Conservation (phyloP, 257 asterid species). For the Solanum lycopersicoides region DNA sequence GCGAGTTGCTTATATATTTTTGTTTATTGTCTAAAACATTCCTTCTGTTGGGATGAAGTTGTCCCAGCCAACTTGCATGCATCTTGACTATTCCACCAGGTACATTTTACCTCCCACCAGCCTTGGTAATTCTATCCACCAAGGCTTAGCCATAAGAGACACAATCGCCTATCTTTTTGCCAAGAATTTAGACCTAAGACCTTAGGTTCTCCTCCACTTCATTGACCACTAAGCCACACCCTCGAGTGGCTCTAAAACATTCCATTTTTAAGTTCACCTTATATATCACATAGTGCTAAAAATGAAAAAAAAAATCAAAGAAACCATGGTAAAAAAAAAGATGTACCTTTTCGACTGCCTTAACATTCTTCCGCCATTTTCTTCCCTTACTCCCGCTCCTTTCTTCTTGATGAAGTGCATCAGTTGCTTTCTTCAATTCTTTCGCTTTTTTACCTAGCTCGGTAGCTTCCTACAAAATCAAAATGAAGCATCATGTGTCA, state of each 20-base stretch:
- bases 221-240: not conserved
- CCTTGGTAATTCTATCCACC: not conserved
- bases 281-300: not conserved
- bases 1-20: not conserved
- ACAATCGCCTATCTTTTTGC: not conserved
- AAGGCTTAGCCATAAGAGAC: not conserved
- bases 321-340: not conserved
- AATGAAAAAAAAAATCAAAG: not conserved
- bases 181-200: not conserved
- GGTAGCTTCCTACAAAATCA: slow-evolving; percentile 75
- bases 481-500: slow-evolving; percentile 15
- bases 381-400: slow-evolving; percentile 86
- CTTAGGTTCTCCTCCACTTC: not conserved
- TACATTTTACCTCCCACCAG: not conserved
- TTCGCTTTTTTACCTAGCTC: slow-evolving; percentile 89
- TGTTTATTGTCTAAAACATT: not conserved
- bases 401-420: slow-evolving; percentile 97
- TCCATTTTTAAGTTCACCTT: not conserved
- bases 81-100: not conserved
- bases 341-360: slow-evolving; percentile 81
- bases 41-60: not conserved
- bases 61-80: not conserved
- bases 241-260: not conserved
- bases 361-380: slow-evolving; percentile 99
- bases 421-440: slow-evolving; percentile 88